These are phyloP conservation scores for Rehmannia glutinosa DNA, from an alignment of 257 asterid genomes.

Conservation along the genomic window DNA sequence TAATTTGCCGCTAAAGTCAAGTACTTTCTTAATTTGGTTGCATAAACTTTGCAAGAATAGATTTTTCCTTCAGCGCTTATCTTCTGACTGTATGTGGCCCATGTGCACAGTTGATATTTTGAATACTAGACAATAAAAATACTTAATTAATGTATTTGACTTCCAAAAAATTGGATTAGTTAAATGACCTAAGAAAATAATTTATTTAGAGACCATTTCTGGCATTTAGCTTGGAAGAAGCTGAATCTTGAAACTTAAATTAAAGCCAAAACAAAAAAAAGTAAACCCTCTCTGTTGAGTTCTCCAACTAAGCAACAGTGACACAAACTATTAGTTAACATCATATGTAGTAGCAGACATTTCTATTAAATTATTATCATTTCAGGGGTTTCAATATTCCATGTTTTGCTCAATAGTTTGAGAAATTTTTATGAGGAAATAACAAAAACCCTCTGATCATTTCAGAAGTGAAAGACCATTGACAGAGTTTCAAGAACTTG, in stretches of 20 bases:
- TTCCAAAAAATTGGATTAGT: constrained; percentile 14
- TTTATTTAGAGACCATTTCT: background rate
- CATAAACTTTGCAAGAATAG: too few relatives aligned
- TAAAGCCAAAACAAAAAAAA: background rate
- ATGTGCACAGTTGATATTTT: constrained; percentile 16
- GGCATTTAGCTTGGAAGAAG: constrained; percentile 10
- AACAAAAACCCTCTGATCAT: too few relatives aligned
- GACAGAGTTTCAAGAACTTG: constrained; percentile 5
- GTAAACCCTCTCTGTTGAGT: constrained; percentile 13
- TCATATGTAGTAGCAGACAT: background rate
- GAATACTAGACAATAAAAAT: constrained; percentile 1
- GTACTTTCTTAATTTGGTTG: too few relatives aligned
- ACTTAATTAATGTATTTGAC: constrained; percentile 12
- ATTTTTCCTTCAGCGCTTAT: too few relatives aligned
- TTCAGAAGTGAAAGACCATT: too few relatives aligned
- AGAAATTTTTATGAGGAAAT: too few relatives aligned
- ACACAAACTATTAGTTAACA: constrained; percentile 14
- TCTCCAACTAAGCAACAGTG: constrained; percentile 18
- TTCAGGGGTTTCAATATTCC: too few relatives aligned
- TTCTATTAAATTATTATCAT: too few relatives aligned
- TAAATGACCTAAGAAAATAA: constrained; percentile 6
- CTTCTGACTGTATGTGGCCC: constrained; percentile 16
- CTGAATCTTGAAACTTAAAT: constrained; percentile 17
- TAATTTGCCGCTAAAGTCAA: too few relatives aligned
- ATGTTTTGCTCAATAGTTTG: too few relatives aligned